phyloP scores from a whole-genome alignment of 495 filamentous ascomycete species.

The Penicillium waksmanii region DNA sequence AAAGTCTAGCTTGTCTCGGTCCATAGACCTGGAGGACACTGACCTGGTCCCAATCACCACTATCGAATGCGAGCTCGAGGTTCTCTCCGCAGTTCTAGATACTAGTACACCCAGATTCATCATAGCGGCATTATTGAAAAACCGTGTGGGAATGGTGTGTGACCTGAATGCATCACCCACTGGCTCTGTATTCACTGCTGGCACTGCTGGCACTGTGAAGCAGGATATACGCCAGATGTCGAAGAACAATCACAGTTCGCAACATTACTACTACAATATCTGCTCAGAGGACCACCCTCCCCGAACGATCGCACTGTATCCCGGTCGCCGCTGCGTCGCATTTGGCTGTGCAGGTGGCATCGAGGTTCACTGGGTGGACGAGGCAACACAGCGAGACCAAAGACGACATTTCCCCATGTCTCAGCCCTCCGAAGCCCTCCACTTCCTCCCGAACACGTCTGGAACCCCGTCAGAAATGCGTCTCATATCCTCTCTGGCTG shows the following conservation, averaged over 20 bases:
- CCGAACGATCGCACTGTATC: slow-evolving; percentile 69
- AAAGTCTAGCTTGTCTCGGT: slow-evolving; percentile 16
- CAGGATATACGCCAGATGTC: slow-evolving; percentile 19
- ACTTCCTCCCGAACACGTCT: slow-evolving; percentile 63
- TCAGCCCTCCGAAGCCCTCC: slow-evolving; percentile 66
- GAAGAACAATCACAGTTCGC: slow-evolving; percentile 30
- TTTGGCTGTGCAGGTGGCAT: slow-evolving; percentile 72
- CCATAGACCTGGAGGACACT: slow-evolving; percentile 21
- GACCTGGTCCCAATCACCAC: slow-evolving; percentile 51
- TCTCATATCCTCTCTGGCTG: slow-evolving; percentile 68
- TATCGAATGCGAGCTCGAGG: slow-evolving; percentile 61
- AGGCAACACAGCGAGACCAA: slow-evolving; percentile 58
- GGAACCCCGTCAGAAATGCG: slow-evolving; percentile 55
- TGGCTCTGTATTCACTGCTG: slow-evolving; percentile 4
- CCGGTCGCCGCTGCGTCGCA: slow-evolving; percentile 67
- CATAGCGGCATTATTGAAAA: slow-evolving; percentile 64
- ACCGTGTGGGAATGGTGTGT: slow-evolving; percentile 65
- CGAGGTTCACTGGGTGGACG: slow-evolving; percentile 74
- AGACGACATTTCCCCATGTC: slow-evolving; percentile 68
- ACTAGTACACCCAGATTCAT: slow-evolving; percentile 58
- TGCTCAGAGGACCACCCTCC: slow-evolving; percentile 70
- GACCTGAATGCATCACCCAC: slow-evolving; percentile 44
- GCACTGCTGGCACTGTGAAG: slow-evolving; percentile 14
- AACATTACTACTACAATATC: slow-evolving; percentile 56
- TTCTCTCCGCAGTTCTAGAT: slow-evolving; percentile 68